A percentile compares a stretch with the other conserved stretches of the same genome.
Evolutionary conservation across 352 stramenopile species (phyloP).

Genomic region (Peronospora farinosa): DNA sequence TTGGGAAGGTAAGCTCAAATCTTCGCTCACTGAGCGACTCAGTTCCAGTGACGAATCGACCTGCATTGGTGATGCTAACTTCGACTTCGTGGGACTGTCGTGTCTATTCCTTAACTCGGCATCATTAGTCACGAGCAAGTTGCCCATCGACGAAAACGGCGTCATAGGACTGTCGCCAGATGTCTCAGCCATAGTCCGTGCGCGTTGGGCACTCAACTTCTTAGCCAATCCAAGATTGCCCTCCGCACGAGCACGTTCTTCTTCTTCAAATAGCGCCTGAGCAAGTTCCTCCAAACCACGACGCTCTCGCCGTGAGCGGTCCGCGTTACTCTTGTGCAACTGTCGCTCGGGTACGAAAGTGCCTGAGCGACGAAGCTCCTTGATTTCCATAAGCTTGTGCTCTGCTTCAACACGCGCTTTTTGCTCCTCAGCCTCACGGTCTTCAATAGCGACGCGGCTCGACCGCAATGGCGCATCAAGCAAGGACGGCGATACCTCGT

Average conservation of each 20-base stretch:
- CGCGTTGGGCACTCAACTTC: conserved; percentile 72
- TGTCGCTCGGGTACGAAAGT: conserved; percentile 59
- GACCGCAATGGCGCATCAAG: conserved; percentile 29
- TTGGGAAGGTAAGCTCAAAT: conserved; percentile 22
- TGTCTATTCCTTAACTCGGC: conserved; percentile 24
- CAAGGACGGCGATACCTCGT: conserved; percentile 20
- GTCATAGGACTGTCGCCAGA: conserved; percentile 34
- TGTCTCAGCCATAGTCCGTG: conserved; percentile 62
- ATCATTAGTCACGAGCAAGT: conserved; percentile 25
- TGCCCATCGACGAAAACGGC: conserved; percentile 41
- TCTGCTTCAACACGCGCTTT: conserved; percentile 74
- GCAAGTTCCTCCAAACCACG: conserved; percentile 73
- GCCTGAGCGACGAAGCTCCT: conserved; percentile 61
- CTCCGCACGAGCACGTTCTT: conserved; percentile 71
- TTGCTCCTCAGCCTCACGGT: conserved; percentile 64
- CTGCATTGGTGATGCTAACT: conserved; percentile 10
- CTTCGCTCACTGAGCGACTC: conserved; percentile 38
- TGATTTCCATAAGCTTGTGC: conserved; percentile 75
- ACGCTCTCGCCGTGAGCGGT: conserved; percentile 63
- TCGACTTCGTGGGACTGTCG: conserved; percentile 18
- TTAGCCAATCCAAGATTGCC: conserved; percentile 69
- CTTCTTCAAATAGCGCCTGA: conserved; percentile 69
- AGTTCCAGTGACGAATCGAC: conserved; percentile 24
- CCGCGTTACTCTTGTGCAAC: conserved; percentile 44
- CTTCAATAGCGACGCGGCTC: conserved; percentile 35